phyloP scores from a whole-genome alignment of 106 monocot genomes.

The Dioscorea dumetorum region DNA sequence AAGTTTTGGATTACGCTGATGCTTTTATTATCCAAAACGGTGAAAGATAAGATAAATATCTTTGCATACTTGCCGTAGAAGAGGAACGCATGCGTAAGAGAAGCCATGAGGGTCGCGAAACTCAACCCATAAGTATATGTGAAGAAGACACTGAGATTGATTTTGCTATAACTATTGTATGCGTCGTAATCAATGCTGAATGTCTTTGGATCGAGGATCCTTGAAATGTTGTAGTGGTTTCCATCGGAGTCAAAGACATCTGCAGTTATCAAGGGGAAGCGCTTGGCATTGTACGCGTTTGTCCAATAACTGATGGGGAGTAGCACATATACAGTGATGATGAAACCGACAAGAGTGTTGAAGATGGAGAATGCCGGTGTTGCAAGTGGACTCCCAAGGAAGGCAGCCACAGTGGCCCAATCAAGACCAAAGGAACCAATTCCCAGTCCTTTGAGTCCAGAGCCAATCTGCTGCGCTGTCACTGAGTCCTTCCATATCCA shows the following conservation, averaged over 20 bases:
- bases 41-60: background rate
- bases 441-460: conserved; percentile 44
- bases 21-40: background rate
- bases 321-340: conserved; percentile 23
- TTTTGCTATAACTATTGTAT: conserved; percentile 22
- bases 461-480: conserved; percentile 53
- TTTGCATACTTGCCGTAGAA: conserved; percentile 5
- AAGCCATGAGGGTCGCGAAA: conserved; percentile 2
- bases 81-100: conserved; percentile 2
- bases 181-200: conserved; percentile 25
- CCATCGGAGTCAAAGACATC: conserved; percentile 24
- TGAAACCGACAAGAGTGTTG: conserved; percentile 36
- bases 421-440: conserved; percentile 57
- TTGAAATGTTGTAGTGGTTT: conserved; percentile 22
- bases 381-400: conserved; percentile 31
- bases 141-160: conserved; percentile 7
- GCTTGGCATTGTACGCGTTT: conserved; percentile 34
- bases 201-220: conserved; percentile 27
- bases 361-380: conserved; percentile 29
- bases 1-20: background rate
- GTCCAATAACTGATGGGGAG: conserved; percentile 43
- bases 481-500: conserved; percentile 44
- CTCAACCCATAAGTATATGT: background rate
- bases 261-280: conserved; percentile 31
- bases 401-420: conserved; percentile 28